A percentile compares a stretch with the other conserved stretches of the same genome.
These are phyloP conservation scores for Mortierella sp. DNA, from an alignment of 371 early-diverging fungal genomes.

Conservation along the genomic window DNA sequence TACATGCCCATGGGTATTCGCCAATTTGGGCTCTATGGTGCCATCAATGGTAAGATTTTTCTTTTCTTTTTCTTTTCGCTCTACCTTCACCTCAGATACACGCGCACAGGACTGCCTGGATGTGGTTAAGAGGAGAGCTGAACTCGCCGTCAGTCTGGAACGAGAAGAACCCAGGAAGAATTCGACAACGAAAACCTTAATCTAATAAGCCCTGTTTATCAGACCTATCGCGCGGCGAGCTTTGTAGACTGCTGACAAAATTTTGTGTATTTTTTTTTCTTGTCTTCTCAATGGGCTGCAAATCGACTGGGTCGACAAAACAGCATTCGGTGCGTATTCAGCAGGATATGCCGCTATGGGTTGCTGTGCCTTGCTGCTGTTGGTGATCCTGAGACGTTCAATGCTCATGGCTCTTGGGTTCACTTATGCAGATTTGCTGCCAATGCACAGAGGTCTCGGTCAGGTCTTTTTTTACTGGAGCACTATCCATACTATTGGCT, in stretches of 20 bases:
- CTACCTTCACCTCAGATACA: not conserved
- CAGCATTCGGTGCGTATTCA: too few species aligned
- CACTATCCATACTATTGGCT: slow-evolving; percentile 29
- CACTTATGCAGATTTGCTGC: slow-evolving; percentile 42
- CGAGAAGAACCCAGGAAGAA: too few species aligned
- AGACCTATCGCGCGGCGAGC: too few species aligned
- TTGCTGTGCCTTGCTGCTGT: slow-evolving; percentile 27
- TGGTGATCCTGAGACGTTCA: slow-evolving; percentile 35
- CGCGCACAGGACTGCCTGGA: too few species aligned
- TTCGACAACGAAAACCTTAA: too few species aligned
- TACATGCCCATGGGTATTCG: slow-evolving; percentile 11
- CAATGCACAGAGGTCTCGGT: slow-evolving; percentile 41
- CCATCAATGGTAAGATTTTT: slow-evolving; percentile 22
- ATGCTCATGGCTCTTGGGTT: slow-evolving; percentile 45
- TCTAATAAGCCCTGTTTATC: too few species aligned
- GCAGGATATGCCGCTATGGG: slow-evolving; percentile 46
- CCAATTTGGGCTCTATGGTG: slow-evolving; percentile 19
- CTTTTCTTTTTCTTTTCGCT: not conserved
- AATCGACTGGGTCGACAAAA: too few species aligned
- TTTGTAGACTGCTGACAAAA: not conserved
- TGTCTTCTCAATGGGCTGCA: too few species aligned
- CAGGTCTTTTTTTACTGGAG: slow-evolving; percentile 31
- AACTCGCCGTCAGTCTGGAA: too few species aligned
- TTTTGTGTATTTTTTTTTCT: not conserved
- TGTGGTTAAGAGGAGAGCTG: too few species aligned